Conservation (phyloP, 2,329 filamentous ascomycete species). For the Teratosphaeria gauchensis region DNA sequence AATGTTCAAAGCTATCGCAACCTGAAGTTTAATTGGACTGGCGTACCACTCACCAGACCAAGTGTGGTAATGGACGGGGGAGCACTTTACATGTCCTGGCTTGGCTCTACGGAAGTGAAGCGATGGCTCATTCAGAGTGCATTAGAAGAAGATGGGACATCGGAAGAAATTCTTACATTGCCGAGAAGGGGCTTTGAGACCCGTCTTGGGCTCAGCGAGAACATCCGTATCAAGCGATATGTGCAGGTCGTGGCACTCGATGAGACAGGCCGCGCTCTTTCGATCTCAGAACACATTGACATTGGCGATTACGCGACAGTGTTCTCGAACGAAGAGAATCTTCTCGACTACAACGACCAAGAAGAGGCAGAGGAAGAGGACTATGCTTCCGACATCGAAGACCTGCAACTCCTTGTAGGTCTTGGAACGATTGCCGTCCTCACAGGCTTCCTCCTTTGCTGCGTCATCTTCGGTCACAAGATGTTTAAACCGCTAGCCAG, state of each 20-base stretch:
- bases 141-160: neutral
- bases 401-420: neutral
- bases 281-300: neutral
- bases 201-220: neutral
- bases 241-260: slow-evolving; percentile 1
- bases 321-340: neutral
- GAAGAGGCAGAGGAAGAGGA: neutral
- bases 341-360: neutral
- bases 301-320: neutral
- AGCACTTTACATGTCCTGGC: slow-evolving; percentile 41
- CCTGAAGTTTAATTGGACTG: slow-evolving; percentile 43
- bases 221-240: neutral
- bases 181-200: slow-evolving; percentile 3
- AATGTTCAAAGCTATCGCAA: slow-evolving; percentile 41
- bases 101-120: slow-evolving; percentile 34
- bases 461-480: neutral
- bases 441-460: neutral
- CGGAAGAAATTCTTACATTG: neutral
- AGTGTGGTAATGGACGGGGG: slow-evolving; percentile 14
- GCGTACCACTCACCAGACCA: slow-evolving; percentile 16
- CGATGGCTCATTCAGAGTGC: slow-evolving; percentile 37
- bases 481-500: neutral
- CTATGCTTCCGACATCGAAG: neutral
- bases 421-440: neutral
- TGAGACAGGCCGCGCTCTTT: neutral